A percentile compares a stretch with the other conserved stretches of the same genome.
Evolutionary conservation across 1,139 yeast genomes (phyloP).

Genomic region (Groenewaldozyma auringiensis): DNA sequence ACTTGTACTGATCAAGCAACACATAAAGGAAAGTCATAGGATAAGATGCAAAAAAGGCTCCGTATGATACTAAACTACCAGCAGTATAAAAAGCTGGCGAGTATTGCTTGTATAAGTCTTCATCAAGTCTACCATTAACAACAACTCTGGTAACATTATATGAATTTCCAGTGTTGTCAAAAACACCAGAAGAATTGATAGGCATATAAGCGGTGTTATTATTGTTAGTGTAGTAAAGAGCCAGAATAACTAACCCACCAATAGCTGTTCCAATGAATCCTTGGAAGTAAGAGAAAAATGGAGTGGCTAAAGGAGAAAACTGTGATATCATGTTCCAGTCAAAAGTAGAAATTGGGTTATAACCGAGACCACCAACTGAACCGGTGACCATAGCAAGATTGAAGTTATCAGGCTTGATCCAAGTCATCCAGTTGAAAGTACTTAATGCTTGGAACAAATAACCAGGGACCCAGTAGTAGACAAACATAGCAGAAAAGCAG

Average conservation of each 20-base stretch:
- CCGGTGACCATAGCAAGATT: constrained; percentile 51
- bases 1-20: constrained; percentile 19
- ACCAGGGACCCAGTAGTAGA: constrained; percentile 52
- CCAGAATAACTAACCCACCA: constrained; percentile 35
- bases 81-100: constrained; percentile 55
- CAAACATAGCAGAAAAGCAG: constrained; percentile 35
- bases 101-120: constrained; percentile 26
- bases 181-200: constrained; percentile 42
- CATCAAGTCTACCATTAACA: constrained; percentile 28
- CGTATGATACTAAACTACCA: constrained; percentile 47
- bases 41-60: constrained; percentile 50
- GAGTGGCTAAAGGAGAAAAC: constrained; percentile 29
- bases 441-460: constrained; percentile 44
- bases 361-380: constrained; percentile 43
- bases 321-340: constrained; percentile 43
- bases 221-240: constrained; percentile 43
- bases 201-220: constrained; percentile 48
- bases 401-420: constrained; percentile 52
- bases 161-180: constrained; percentile 40
- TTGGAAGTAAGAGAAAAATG: constrained; percentile 40
- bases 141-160: constrained; percentile 40
- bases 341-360: constrained; percentile 46
- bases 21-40: constrained; percentile 33
- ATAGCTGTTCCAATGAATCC: constrained; percentile 37
- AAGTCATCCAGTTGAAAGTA: constrained; percentile 53